phyloP scores from a whole-genome alignment of 2,329 filamentous ascomycete genomes.

The Basipetospora chlamydospora region DNA sequence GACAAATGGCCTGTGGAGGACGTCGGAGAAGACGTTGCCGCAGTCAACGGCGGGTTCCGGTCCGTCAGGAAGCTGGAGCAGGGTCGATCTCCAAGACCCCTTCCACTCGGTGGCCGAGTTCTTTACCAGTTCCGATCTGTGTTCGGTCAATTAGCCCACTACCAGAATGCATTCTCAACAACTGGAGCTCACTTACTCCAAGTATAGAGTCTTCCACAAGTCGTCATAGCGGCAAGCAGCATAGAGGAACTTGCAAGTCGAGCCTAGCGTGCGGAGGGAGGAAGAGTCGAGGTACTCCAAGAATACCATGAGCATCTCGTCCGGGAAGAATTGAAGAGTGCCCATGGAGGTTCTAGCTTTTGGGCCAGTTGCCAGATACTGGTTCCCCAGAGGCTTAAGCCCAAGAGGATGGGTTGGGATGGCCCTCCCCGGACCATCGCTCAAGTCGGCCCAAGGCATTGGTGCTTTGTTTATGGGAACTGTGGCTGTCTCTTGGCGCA shows the following conservation, averaged over 20 bases:
- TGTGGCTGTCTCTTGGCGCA: background rate
- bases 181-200: too few species aligned
- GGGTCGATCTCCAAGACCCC: conserved; percentile 57
- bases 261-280: conserved; percentile 51
- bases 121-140: conserved; percentile 2
- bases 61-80: conserved; percentile 40
- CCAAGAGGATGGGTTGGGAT: conserved; percentile 70
- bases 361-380: conserved; percentile 47
- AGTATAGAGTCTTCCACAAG: conserved; percentile 73
- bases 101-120: background rate
- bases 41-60: conserved; percentile 52
- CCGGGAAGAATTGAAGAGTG: conserved; percentile 52
- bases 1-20: conserved; percentile 77
- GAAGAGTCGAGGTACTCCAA: conserved; percentile 59
- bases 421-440: background rate
- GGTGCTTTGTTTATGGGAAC: too few species aligned
- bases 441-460: too few species aligned
- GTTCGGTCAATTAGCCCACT: background rate
- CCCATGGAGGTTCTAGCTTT: conserved; percentile 57
- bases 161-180: too few species aligned
- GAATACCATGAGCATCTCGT: conserved; percentile 64
- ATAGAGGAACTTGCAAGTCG: conserved; percentile 73
- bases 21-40: conserved; percentile 73
- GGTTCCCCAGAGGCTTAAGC: conserved; percentile 78
- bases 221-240: conserved; percentile 76